Base-by-base conservation (phyloP, 345 rosid species). In the Rubroshorea leprosula region DNA sequence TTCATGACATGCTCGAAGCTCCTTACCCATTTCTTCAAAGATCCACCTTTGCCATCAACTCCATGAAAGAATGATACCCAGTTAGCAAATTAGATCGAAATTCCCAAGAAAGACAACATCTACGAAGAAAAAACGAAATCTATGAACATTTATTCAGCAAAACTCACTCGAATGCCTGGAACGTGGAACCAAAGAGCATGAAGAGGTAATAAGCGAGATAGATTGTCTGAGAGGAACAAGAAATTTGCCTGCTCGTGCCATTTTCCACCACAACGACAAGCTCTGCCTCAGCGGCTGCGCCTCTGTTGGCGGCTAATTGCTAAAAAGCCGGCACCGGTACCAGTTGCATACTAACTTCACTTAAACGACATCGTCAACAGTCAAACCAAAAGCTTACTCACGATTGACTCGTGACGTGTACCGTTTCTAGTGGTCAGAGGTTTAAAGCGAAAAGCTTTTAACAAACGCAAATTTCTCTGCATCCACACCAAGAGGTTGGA, bases 21-120 rank as follows among this genome's bases (percentile, higher is more conserved):
- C 26, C 70, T 61, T 13, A 49, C n/a, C 75, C 68, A 68, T 58
- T 51, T 53, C 60, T 20, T 68, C 27, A 69, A 23, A 25, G 68
- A 63, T 57, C 58, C 66, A n/a, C 71, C 51, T 19, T 56, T 54
- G 13, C 63, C 44, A 58, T 38, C n/a, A 62, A 49, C 75, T 68
- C 61, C 41, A 49, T 3, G 14, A 11, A 41, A 21, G 13, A 11
- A 41, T 1, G 13, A 29, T 5, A 8, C 17, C 12, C 20, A 63
- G 4, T 63, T n/a, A 53, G 6, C 43, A 14, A 38, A 26, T 50
- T 35, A 2, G 56, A 21, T 43, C 15, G 6, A 17, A 51, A 60
- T 38, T 41, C 16, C 18, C 6, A 46, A 56, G 1, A 10, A 47
- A 54, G 22, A 19, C n/a, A n/a, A n/a, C n/a, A n/a, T n/a, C n/a